phyloP scores from a whole-genome alignment of 805 yeast genomes.

The Cyberlindnera japonica region DNA sequence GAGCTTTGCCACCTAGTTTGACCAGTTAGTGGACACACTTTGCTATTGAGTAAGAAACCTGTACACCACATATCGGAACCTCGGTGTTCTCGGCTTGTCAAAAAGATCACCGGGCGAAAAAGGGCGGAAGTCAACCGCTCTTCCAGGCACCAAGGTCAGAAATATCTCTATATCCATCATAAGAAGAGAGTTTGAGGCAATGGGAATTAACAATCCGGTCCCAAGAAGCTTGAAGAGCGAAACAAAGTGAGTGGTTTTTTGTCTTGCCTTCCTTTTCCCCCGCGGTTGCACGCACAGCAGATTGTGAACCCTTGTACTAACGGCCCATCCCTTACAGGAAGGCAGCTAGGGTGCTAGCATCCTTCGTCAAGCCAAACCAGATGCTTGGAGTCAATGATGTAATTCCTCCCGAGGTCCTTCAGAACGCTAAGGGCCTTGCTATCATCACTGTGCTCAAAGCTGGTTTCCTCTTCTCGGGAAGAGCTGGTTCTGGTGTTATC shows the following conservation, averaged over 20 bases:
- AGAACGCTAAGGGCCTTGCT: conserved; percentile 91
- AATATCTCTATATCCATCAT: background rate
- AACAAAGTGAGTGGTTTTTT: conserved; percentile 56
- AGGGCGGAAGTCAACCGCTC: background rate
- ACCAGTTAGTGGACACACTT: no score
- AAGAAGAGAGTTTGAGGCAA: conserved; percentile 23
- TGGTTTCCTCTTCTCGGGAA: conserved; percentile 91
- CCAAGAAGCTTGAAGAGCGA: conserved; percentile 88
- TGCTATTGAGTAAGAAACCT: no score
- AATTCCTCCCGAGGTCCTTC: conserved; percentile 83
- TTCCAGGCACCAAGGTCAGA: background rate
- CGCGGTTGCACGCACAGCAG: background rate
- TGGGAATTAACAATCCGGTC: conserved; percentile 91
- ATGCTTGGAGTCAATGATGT: conserved; percentile 82
- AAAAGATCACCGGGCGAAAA: conserved; percentile 1
- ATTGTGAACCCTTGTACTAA: background rate
- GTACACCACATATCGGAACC: conserved; percentile 1
- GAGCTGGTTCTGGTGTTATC: conserved; percentile 96
- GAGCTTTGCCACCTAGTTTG: no score
- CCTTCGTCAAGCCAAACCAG: conserved; percentile 93
- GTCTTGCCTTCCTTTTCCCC: background rate
- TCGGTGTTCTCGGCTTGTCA: conserved; percentile 6
- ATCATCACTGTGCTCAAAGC: conserved; percentile 93
- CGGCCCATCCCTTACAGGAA: conserved; percentile 43
- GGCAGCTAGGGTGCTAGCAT: conserved; percentile 87